A percentile compares a stretch with the other conserved stretches of the same genome.
These are phyloP conservation scores for Erythrobasidium yunnanense DNA, from an alignment of 768 basidiomycete genomes.

Conservation along the genomic window DNA sequence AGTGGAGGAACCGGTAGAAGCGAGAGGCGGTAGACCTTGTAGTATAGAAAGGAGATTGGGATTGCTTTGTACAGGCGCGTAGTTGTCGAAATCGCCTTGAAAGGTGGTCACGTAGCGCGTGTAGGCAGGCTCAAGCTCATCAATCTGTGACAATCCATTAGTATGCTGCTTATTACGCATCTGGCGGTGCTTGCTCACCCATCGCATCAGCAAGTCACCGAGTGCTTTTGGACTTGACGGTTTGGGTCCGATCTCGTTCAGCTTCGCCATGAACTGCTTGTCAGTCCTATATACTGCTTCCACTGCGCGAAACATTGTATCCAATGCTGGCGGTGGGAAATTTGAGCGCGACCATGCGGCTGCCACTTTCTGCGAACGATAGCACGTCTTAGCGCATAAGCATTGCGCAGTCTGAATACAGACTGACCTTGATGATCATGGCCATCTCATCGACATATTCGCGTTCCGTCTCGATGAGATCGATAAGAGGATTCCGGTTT, in stretches of 20 bases:
- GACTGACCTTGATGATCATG: slow-evolving; percentile 73
- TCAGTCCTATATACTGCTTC: slow-evolving; percentile 89
- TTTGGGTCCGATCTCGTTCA: slow-evolving; percentile 85
- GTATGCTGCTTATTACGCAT: background rate
- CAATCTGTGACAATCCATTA: slow-evolving; percentile 53
- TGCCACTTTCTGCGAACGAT: slow-evolving; percentile 65
- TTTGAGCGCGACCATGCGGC: slow-evolving; percentile 95
- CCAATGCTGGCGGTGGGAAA: slow-evolving; percentile 81
- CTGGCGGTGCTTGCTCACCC: too few species aligned
- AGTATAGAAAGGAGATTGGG: slow-evolving; percentile 59
- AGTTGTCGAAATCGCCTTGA: slow-evolving; percentile 65
- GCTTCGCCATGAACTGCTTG: slow-evolving; percentile 64
- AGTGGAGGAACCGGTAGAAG: slow-evolving; percentile 39
- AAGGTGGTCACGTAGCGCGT: slow-evolving; percentile 65
- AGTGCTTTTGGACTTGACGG: slow-evolving; percentile 86
- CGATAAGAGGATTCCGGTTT: slow-evolving; percentile 60
- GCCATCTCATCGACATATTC: slow-evolving; percentile 80
- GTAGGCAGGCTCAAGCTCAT: slow-evolving; percentile 80
- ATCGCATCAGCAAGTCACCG: slow-evolving; percentile 90
- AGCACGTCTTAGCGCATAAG: too few species aligned
- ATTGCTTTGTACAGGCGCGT: slow-evolving; percentile 70
- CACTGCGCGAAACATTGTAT: slow-evolving; percentile 85
- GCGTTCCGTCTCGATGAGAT: slow-evolving; percentile 90
- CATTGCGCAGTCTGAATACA: too few species aligned
- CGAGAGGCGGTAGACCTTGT: slow-evolving; percentile 55